phyloP scores from a whole-genome alignment of 139 green algal genomes.

The Chlamydomonas sp. region DNA sequence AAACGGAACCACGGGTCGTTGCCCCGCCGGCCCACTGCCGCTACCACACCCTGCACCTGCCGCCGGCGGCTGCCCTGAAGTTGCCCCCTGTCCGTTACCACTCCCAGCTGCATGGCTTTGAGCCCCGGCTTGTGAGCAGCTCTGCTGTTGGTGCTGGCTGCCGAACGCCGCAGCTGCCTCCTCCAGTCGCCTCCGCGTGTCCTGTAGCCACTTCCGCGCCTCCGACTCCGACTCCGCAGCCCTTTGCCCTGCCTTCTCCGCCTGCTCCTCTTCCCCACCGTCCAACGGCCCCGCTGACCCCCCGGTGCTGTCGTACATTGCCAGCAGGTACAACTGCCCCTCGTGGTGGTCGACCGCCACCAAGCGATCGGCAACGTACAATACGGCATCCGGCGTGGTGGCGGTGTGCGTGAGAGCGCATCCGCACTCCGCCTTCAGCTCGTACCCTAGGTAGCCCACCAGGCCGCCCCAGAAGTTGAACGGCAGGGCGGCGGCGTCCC shows the following conservation, averaged over 20 bases:
- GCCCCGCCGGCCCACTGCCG: too few species aligned
- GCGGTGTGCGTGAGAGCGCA: slow-evolving; percentile 50
- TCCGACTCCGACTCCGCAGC: slow-evolving; percentile 28
- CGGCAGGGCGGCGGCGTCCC: slow-evolving; percentile 68
- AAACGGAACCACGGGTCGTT: slow-evolving; percentile 49
- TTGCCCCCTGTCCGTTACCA: neutral
- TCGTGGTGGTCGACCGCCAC: slow-evolving; percentile 86
- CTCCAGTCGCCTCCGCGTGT: neutral
- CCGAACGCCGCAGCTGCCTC: neutral
- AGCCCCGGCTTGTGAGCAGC: neutral
- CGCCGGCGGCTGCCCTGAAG: neutral
- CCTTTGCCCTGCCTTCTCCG: neutral
- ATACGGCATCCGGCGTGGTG: slow-evolving; percentile 83
- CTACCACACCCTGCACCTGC: neutral
- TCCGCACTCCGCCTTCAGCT: slow-evolving; percentile 91
- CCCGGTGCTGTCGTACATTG: slow-evolving; percentile 48
- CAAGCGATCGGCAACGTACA: slow-evolving; percentile 91
- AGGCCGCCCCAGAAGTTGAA: slow-evolving; percentile 96
- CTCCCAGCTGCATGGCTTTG: neutral
- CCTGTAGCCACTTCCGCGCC: slow-evolving; percentile 25
- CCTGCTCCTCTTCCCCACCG: neutral
- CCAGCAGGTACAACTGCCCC: slow-evolving; percentile 83
- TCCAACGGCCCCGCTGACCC: too few species aligned
- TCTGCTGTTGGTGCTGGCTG: neutral
- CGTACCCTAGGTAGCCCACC: slow-evolving; percentile 97